Base-by-base conservation (phyloP, 176 grass and related monocot genomes). In the Tillandsia leiboldiana region DNA sequence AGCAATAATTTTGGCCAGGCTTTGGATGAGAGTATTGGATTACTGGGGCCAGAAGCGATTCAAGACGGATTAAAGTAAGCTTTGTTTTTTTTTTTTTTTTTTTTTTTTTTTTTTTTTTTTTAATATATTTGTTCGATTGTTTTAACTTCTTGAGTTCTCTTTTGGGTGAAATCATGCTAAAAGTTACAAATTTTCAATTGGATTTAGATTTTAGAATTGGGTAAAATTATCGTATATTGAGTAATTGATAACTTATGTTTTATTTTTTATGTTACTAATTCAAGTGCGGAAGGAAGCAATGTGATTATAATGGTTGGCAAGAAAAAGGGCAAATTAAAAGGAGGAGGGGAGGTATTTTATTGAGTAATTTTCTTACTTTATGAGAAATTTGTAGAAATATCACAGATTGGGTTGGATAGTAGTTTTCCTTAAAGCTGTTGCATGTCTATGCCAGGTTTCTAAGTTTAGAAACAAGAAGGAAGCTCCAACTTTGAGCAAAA, bases 401-500 rank as follows among this genome's bases (percentile, higher is more conserved):
- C 13, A 26, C 27, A 10, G 23, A 48, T 72, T 74, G 27, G 68
- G 18, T 64, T 61, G 11, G 20, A 53, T 13, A 0, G 66, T 68
- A 9, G 63, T 20, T 42, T 53, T 2, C 15, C 15, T 53, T 12
- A 48, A 53, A 68, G 22, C 53, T 68, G 11, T 65, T 17, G 3
- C 12, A 54, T 42, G 11, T 78, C 22, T 78, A 52, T 79, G 29
- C 14, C 47, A 87, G 82, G 82, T 69, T 75, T 77, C 54, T 47
- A 75, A 91, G 67, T 85, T 78, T 61, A 67, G 18, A 22, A 84
- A 76, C 65, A 78, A 49, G 29, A 96, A 83, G 64, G 82, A 82
- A 75, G 84, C 66, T 53, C 82, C 56, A 49, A 80, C 76, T 65
- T 83, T 93, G 79, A 90, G 89, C 80, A 99, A 99, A 72, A 85